phyloP scores from a whole-genome alignment of 805 yeast species.

The Wickerhamiella kazuoi region DNA sequence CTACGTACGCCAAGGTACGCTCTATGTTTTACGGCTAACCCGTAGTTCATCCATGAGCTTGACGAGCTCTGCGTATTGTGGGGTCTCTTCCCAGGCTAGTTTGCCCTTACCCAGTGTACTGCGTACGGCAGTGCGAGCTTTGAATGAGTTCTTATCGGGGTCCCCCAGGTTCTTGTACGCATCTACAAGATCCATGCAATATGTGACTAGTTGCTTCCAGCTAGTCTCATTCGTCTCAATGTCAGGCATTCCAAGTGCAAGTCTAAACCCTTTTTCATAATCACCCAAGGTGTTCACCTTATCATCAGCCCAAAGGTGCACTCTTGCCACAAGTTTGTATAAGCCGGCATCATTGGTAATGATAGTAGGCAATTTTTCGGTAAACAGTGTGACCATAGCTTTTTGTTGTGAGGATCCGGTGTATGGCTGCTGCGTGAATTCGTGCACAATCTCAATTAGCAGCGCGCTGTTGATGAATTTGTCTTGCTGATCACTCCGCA shows the following conservation, averaged over 20 bases:
- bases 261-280: constrained; percentile 73
- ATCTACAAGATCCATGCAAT: constrained; percentile 60
- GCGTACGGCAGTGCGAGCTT: constrained; percentile 54
- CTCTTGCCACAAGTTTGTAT: constrained; percentile 74
- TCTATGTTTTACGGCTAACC: too few species aligned
- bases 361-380: constrained; percentile 47
- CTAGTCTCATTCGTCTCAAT: constrained; percentile 39
- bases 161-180: constrained; percentile 85
- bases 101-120: constrained; percentile 66
- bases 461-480: constrained; percentile 56
- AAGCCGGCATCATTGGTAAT: constrained; percentile 47
- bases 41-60: neutral
- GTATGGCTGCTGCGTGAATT: constrained; percentile 1
- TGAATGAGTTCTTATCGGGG: constrained; percentile 30
- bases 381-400: constrained; percentile 53
- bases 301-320: constrained; percentile 66
- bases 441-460: constrained; percentile 54
- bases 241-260: constrained; percentile 46
- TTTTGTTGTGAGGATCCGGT: constrained; percentile 20
- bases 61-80: constrained; percentile 2
- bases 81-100: constrained; percentile 4
- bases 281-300: constrained; percentile 83
- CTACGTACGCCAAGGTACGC: too few species aligned
- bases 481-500: constrained; percentile 38
- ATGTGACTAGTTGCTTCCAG: constrained; percentile 68